These are phyloP conservation scores for Pythium oligandrum DNA, from an alignment of 352 stramenopile species.

Conservation along the genomic window DNA sequence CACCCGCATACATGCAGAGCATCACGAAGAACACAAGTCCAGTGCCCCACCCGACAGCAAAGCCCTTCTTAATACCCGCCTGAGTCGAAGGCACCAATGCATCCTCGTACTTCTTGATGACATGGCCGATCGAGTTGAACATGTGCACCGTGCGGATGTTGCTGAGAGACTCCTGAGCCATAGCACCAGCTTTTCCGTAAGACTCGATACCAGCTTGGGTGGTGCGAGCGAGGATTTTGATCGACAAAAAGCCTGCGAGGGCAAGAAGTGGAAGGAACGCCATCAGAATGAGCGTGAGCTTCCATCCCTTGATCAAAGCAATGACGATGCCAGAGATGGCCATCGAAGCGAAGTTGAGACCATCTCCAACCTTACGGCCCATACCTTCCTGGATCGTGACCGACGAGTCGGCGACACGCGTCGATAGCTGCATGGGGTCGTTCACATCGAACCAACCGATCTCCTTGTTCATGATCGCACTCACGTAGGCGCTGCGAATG, in stretches of 20 bases:
- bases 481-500: conserved; percentile 23
- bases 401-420: conserved; percentile 25
- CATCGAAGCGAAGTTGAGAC: conserved; percentile 31
- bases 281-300: conserved; percentile 39
- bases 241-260: conserved; percentile 16
- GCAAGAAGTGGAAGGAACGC: conserved; percentile 32
- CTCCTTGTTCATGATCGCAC: conserved; percentile 22
- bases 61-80: conserved; percentile 27
- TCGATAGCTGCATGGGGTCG: conserved; percentile 25
- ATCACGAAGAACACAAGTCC: conserved; percentile 36
- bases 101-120: conserved; percentile 29
- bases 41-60: conserved; percentile 23
- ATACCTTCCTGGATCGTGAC: conserved; percentile 32
- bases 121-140: conserved; percentile 27
- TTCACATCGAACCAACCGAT: conserved; percentile 23
- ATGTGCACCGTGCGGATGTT: conserved; percentile 43
- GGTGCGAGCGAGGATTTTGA: conserved; percentile 12
- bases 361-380: conserved; percentile 30
- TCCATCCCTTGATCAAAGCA: conserved; percentile 33
- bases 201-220: conserved; percentile 23
- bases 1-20: conserved; percentile 37
- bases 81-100: conserved; percentile 20
- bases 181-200: conserved; percentile 26
- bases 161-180: conserved; percentile 31
- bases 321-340: conserved; percentile 36